Conservation (phyloP, 805 yeast species). For the Candida stauntonica region DNA sequence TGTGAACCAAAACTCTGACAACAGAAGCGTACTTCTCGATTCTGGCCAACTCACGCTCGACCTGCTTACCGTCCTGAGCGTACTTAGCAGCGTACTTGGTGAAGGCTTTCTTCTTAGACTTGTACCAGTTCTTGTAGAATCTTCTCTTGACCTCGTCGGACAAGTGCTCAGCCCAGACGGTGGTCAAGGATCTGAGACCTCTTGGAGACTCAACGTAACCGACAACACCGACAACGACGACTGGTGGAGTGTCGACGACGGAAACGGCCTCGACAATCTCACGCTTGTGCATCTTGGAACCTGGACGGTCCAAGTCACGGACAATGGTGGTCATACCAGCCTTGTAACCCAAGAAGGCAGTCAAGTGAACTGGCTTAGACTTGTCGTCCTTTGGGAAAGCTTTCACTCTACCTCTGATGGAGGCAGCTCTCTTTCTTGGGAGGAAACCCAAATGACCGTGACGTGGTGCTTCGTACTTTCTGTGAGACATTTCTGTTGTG, state of each 20-base stretch:
- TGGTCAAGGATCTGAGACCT: conserved; percentile 98
- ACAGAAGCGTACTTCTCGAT: conserved; percentile 97
- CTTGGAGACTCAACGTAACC: conserved; percentile 99
- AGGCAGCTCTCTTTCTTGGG: conserved; percentile 99
- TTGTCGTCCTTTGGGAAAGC: conserved; percentile 99
- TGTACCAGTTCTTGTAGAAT: conserved; percentile 99
- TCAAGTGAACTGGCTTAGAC: conserved; percentile 96
- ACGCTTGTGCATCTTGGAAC: conserved; percentile 99
- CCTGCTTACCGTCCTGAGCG: conserved; percentile 78
- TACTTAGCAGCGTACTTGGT: conserved; percentile 99
- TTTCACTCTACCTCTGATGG: conserved; percentile 98
- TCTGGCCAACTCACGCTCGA: conserved; percentile 97
- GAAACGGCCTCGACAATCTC: conserved; percentile 99
- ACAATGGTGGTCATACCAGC: conserved; percentile 99
- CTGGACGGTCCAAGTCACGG: conserved; percentile 99
- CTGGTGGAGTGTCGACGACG: conserved; percentile 98
- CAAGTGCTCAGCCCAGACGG: conserved; percentile 99
- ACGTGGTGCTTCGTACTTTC: conserved; percentile 99
- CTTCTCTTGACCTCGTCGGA: conserved; percentile 99
- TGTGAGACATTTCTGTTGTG: conserved; percentile 82
- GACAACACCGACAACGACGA: conserved; percentile 99
- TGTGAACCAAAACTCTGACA: conserved; percentile 99
- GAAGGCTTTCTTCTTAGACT: conserved; percentile 99
- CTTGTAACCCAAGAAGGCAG: conserved; percentile 99
- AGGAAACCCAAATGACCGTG: conserved; percentile 99